Evolutionary conservation across 805 yeast genomes (phyloP).

Genomic region (Saccharomycopsis synnaedendra): DNA sequence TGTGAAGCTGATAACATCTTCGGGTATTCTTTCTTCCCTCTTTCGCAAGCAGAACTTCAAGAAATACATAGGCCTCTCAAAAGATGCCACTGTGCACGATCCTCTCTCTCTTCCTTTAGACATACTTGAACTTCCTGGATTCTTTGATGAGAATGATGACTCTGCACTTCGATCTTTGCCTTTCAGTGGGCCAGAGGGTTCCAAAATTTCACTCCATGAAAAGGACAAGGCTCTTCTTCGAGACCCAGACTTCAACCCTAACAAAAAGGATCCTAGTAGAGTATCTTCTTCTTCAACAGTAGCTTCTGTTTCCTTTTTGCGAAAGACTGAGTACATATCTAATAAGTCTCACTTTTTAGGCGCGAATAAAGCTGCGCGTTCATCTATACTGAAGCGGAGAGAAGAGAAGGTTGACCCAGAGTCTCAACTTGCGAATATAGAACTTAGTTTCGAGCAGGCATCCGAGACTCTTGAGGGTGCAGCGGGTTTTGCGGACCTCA

Average conservation of each 20-base stretch:
- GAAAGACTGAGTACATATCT: conserved; percentile 90
- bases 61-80: conserved; percentile 46
- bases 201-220: conserved; percentile 47
- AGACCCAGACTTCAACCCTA: conserved; percentile 43
- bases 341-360: conserved; percentile 26
- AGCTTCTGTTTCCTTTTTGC: conserved; percentile 56
- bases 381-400: neutral
- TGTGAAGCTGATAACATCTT: conserved; percentile 35
- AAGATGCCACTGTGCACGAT: conserved; percentile 31
- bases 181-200: conserved; percentile 17
- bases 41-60: conserved; percentile 67
- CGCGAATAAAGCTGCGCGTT: conserved; percentile 2
- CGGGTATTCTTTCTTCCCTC: conserved; percentile 53
- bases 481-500: conserved; percentile 32
- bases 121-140: conserved; percentile 51
- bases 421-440: conserved; percentile 57
- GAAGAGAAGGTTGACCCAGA: conserved; percentile 38
- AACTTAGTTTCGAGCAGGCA: conserved; percentile 62
- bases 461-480: conserved; percentile 30
- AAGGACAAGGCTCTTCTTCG: conserved; percentile 64
- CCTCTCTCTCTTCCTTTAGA: conserved; percentile 71
- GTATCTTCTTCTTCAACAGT: neutral
- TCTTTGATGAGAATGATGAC: conserved; percentile 51
- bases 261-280: conserved; percentile 15
- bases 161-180: conserved; percentile 26